A percentile compares a stretch with the other conserved stretches of the same genome.
These are phyloP conservation scores for Pezicula rhizophila DNA, from an alignment of 2,329 filamentous ascomycete genomes.

Conservation along the genomic window DNA sequence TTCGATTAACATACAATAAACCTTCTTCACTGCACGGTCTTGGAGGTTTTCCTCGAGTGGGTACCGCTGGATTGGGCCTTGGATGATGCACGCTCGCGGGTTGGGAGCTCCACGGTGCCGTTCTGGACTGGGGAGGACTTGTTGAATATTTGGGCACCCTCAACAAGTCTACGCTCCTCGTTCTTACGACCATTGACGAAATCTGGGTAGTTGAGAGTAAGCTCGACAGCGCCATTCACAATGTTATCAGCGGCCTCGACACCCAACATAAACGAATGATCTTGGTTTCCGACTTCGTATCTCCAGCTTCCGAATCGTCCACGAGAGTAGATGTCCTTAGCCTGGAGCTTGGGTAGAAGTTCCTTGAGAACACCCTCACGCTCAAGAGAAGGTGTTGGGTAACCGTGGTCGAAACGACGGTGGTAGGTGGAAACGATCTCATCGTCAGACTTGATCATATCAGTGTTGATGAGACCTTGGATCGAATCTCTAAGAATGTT, in stretches of 20 bases:
- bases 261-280: conserved; percentile 73
- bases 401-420: conserved; percentile 96
- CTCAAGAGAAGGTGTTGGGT: conserved; percentile 91
- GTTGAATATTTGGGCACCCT: conserved; percentile 27
- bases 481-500: conserved; percentile 88
- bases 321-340: conserved; percentile 86
- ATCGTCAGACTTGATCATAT: conserved; percentile 85
- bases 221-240: conserved; percentile 65
- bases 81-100: conserved; percentile 18
- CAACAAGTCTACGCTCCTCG: conserved; percentile 30
- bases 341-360: conserved; percentile 87
- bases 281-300: conserved; percentile 73
- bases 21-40: conserved; percentile 19
- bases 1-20: background rate
- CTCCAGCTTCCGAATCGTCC: conserved; percentile 97
- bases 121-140: conserved; percentile 6
- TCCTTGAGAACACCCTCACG: conserved; percentile 90
- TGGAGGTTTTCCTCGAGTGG: conserved; percentile 24
- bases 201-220: conserved; percentile 74
- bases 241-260: conserved; percentile 70
- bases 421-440: conserved; percentile 98
- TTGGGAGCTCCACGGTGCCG: conserved; percentile 1
- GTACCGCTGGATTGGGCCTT: conserved; percentile 20
- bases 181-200: conserved; percentile 56
- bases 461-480: conserved; percentile 94